Evolutionary conservation across 768 basidiomycete species (phyloP), one percentile per base, ranked within the genome.

Genomic region (Phallus indusiatus): DNA sequence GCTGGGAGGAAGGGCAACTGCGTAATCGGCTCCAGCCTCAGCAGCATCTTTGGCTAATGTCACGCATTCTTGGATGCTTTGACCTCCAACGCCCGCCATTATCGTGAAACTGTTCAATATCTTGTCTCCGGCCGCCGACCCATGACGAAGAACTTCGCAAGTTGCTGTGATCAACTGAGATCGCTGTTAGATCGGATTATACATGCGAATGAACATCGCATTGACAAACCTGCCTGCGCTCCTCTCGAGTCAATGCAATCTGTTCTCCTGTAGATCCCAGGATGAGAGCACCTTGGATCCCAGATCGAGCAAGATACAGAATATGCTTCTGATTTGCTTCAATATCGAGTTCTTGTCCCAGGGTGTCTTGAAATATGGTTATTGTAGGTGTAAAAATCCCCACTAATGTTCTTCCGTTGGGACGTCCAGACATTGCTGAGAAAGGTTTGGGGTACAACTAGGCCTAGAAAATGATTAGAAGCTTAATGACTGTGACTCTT

Each of bases 21-120:
- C 81, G 65, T 82, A 89, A 70, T 95, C 92, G 5, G 94, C 93
- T 22, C 94, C 94, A 21, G 88, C 87, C n/a, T 75, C 77, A 14
- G 89, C 91, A 17, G 92, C 92, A 68, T 88, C 84, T 36, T 79
- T 79, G 61, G 81, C 81, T 21, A 94, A 74, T 60, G 84, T 76
- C 50, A 95, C 75, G 37, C 90, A 90, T 68, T 90, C 91, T 54
- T 87, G 80, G 10, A 90, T 92, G 70, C 88, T 89, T 42, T 84
- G 84, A 12, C 83, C 83, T 5, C 92, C 90, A n/a, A 90, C 90
- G 48, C 93, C 94, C 55, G 81, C 85, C 64, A 94, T 83, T 56
- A 92, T 75, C n/a, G 91, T 90, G 11, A 85, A 71, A 46, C 78
- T 64, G 17, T 63, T 54, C 20, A 89, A 71, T 1, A 80, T 82